These are phyloP conservation scores for Xenosphaeropsis pyriputrescens DNA, from an alignment of 2,329 filamentous ascomycete species.

Conservation along the genomic window DNA sequence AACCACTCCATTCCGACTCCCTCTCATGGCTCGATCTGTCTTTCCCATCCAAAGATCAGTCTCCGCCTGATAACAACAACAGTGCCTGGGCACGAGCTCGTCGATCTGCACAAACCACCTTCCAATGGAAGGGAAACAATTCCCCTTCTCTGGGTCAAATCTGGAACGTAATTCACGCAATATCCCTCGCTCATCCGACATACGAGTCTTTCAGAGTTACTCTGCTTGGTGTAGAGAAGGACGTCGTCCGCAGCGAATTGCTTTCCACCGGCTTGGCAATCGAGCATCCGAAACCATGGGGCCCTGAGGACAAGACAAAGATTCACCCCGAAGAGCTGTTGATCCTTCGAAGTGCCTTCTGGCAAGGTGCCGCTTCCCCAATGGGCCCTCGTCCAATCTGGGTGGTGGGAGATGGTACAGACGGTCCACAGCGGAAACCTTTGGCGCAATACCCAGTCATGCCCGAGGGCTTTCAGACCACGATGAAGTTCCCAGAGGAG, in stretches of 20 bases:
- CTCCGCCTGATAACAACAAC: too few species aligned
- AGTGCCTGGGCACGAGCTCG: too few species aligned
- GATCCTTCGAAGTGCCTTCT: slow-evolving; percentile 43
- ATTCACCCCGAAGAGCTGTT: slow-evolving; percentile 21
- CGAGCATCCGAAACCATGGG: slow-evolving; percentile 16
- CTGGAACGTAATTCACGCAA: slow-evolving; percentile 29
- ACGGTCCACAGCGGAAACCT: slow-evolving; percentile 13
- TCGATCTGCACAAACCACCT: too few species aligned
- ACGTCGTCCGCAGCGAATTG: slow-evolving; percentile 23
- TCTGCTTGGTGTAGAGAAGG: slow-evolving; percentile 21
- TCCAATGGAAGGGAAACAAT: too few species aligned
- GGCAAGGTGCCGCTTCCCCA: slow-evolving; percentile 56
- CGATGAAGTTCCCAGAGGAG: slow-evolving; percentile 18
- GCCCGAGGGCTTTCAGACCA: too few species aligned
- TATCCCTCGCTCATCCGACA: slow-evolving; percentile 26
- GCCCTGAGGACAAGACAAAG: too few species aligned
- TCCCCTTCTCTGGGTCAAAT: slow-evolving; percentile 27
- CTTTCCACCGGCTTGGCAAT: slow-evolving; percentile 26
- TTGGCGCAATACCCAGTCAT: slow-evolving; percentile 26
- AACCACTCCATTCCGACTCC: too few species aligned
- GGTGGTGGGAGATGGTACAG: too few species aligned
- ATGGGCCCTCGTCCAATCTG: too few species aligned
- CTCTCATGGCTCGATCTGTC: too few species aligned
- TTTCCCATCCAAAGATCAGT: too few species aligned
- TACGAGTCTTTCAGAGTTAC: slow-evolving; percentile 27